These are phyloP conservation scores for Colletotrichum tropicale DNA, from an alignment of 2,329 filamentous ascomycete genomes.

Conservation along the genomic window DNA sequence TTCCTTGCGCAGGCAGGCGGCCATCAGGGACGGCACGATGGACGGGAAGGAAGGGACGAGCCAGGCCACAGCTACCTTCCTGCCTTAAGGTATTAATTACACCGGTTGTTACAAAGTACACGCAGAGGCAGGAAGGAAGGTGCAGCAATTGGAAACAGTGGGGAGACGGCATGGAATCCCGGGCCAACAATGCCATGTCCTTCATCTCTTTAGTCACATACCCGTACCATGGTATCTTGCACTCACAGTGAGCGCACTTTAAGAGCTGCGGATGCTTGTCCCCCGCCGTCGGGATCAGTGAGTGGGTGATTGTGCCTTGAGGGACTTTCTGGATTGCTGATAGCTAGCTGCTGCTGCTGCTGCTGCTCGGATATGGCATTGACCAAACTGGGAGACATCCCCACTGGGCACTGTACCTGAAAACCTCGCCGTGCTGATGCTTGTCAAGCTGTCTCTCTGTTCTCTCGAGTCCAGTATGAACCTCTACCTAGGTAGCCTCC, in stretches of 20 bases:
- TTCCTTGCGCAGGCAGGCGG: not conserved
- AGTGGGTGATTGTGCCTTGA: not conserved
- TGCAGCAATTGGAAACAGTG: not conserved
- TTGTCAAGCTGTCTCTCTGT: not conserved
- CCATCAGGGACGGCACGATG: not conserved
- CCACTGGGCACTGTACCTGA: conserved; percentile 1
- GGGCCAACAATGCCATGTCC: not conserved
- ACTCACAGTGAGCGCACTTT: not conserved
- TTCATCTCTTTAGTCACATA: not conserved
- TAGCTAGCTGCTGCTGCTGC: not conserved
- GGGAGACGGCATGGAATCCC: not conserved
- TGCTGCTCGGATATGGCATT: not conserved
- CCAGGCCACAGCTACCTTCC: not conserved
- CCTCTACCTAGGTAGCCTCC: not conserved
- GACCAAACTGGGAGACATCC: not conserved
- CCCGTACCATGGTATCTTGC: not conserved
- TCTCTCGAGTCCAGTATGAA: not conserved
- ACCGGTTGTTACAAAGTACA: not conserved
- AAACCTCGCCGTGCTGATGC: not conserved
- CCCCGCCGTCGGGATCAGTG: not conserved
- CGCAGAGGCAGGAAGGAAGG: not conserved
- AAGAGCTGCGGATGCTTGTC: not conserved
- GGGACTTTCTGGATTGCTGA: not conserved
- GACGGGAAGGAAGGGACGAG: conserved; percentile 14
- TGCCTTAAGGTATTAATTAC: not conserved